These are phyloP conservation scores for Hyaloscypha variabilis DNA, from an alignment of 495 filamentous ascomycete genomes.

Conservation along the genomic window DNA sequence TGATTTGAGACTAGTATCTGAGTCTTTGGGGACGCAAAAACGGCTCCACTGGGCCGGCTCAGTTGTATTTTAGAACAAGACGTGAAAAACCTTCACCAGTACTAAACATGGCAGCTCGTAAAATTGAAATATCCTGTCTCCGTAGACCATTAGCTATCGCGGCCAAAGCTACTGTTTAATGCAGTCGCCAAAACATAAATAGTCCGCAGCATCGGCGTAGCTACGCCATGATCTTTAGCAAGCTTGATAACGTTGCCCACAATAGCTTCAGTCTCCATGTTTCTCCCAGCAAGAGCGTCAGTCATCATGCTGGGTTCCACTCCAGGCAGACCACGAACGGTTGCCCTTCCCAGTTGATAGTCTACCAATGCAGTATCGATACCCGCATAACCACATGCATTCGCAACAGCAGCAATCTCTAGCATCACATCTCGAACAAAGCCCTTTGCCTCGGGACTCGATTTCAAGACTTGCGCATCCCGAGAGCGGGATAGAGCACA, in stretches of 20 bases:
- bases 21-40: too few species aligned
- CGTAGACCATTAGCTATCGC: not conserved
- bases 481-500: slow-evolving; percentile 49
- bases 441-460: slow-evolving; percentile 36
- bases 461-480: slow-evolving; percentile 46
- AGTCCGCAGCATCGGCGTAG: slow-evolving; percentile 45
- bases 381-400: slow-evolving; percentile 42
- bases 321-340: slow-evolving; percentile 38
- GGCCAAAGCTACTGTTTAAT: slow-evolving; percentile 25
- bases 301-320: slow-evolving; percentile 57
- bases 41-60: too few species aligned
- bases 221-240: slow-evolving; percentile 42
- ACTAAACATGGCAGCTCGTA: too few species aligned
- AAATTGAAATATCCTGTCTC: not conserved
- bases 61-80: too few species aligned
- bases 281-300: slow-evolving; percentile 46
- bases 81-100: too few species aligned
- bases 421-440: slow-evolving; percentile 49
- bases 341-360: slow-evolving; percentile 40
- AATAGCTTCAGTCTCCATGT: slow-evolving; percentile 56
- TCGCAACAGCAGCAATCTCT: slow-evolving; percentile 50
- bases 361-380: slow-evolving; percentile 42
- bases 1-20: not conserved
- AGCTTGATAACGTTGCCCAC: slow-evolving; percentile 51
- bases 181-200: slow-evolving; percentile 42